A percentile compares a stretch with the other conserved stretches of the same genome.
Evolutionary conservation across 805 yeast species (phyloP).

Genomic region (Maudiozyma barnettii): DNA sequence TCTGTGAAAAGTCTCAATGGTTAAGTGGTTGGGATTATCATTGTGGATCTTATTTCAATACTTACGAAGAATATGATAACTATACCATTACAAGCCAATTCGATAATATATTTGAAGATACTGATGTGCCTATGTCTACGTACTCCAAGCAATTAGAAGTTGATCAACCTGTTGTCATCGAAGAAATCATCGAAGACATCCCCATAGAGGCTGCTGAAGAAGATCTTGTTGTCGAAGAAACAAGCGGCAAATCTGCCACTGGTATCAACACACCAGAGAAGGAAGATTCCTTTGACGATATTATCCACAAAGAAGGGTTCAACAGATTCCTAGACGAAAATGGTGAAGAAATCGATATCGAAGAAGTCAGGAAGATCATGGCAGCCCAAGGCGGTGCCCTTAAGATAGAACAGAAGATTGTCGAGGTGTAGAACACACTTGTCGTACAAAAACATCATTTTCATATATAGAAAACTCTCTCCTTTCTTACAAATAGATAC

Average conservation of each 20-base stretch:
- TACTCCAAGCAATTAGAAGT: not conserved
- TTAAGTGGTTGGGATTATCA: conserved; percentile 79
- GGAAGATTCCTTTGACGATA: conserved; percentile 9
- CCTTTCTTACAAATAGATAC: not conserved
- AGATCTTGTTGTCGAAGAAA: conserved; percentile 1
- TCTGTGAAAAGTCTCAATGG: conserved; percentile 55
- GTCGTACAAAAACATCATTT: too few species aligned
- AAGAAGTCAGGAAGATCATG: conserved; percentile 19
- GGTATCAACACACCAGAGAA: conserved; percentile 5
- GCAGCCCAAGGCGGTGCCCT: conserved; percentile 15
- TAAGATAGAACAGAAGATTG: conserved; percentile 1
- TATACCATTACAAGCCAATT: not conserved
- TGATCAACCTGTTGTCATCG: not conserved
- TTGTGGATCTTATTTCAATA: conserved; percentile 47
- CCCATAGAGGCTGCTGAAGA: conserved; percentile 1
- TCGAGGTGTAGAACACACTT: not conserved
- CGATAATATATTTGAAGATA: not conserved
- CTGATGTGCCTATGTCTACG: not conserved
- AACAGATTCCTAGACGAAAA: conserved; percentile 30
- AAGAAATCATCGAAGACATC: not conserved
- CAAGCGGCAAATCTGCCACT: conserved; percentile 5
- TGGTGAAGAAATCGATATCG: conserved; percentile 29
- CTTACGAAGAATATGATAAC: conserved; percentile 18
- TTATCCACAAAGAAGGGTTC: conserved; percentile 14
- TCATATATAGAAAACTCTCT: too few species aligned